A percentile compares a stretch with the other conserved stretches of the same genome.
Conservation (phyloP, 108 stramenopile genomes). For the Mediolabrus comicus region DNA sequence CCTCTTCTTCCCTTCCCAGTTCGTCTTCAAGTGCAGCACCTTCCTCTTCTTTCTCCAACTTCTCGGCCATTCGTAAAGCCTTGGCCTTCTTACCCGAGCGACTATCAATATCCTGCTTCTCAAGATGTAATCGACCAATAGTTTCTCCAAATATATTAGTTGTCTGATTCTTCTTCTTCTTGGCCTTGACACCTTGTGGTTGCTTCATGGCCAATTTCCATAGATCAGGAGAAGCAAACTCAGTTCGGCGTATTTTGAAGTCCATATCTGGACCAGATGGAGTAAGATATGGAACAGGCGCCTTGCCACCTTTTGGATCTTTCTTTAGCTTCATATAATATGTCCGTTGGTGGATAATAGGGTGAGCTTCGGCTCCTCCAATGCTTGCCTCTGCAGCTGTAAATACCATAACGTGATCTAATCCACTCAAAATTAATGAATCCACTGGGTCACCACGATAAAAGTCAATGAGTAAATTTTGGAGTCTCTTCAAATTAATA, state of each 20-base stretch:
- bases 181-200: conserved; percentile 55
- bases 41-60: conserved; percentile 71
- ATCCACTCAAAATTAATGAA: conserved; percentile 80
- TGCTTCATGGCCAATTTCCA: conserved; percentile 92
- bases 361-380: conserved; percentile 39
- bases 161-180: conserved; percentile 91
- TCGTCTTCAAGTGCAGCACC: conserved; percentile 73
- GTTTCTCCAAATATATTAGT: conserved; percentile 95
- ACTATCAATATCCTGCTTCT: conserved; percentile 92
- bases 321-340: conserved; percentile 85
- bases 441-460: conserved; percentile 95
- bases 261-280: conserved; percentile 96
- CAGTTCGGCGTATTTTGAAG: conserved; percentile 82
- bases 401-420: conserved; percentile 96
- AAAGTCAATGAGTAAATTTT: conserved; percentile 94
- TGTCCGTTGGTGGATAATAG: conserved; percentile 75
- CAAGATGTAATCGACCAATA: conserved; percentile 94
- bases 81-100: conserved; percentile 83
- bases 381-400: conserved; percentile 55
- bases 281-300: conserved; percentile 82
- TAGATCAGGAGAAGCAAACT: conserved; percentile 90
- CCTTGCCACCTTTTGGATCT: conserved; percentile 78
- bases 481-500: conserved; percentile 63
- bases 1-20: conserved; percentile 64
- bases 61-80: conserved; percentile 84